Base-by-base conservation (phyloP, 805 yeast genomes). In the Yarrowia alimentaria region DNA sequence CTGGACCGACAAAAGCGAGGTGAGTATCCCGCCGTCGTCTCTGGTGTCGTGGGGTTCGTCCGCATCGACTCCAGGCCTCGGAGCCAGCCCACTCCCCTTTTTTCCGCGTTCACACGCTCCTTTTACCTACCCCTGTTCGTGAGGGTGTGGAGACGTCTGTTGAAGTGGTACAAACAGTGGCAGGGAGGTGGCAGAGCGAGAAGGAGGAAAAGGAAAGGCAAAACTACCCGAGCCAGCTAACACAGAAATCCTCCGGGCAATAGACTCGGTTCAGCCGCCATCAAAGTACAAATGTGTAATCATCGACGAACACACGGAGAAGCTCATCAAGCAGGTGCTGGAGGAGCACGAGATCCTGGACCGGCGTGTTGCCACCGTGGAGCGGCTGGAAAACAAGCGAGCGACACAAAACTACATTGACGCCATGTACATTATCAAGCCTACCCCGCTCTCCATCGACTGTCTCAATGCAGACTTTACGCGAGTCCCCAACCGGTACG, bases 341-440 rank as follows among this genome's bases (percentile, higher is more conserved):
- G 68, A 81, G 12, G 62, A 70, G 21, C 71, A 70, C 53, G 63
- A 61, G 33, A 56, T 63, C 9, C 58, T 64, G 33, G 57, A 62
- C 54, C 57, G 64, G 22, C 59, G 59, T 29, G 60, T 63, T 20
- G 63, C 68, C 56, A 80, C 85, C 4, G 72, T 85, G 13, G 89
- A 82, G 59, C 66, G 70, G 55, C 70, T 87, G 14, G 91, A 84
- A 57, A 71, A 76, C 19, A 70, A 68, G 32, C 73, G 95, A 56
- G 76, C 76, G 33, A 74, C 80, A 13, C 82, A 80, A 63, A 66
- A 77, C 2, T 79, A 81, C 14, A 73, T 86, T 35, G 91, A 84
- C 57, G 97, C 89, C 6, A 70, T 93, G 8, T 93, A 93, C 65
- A 68, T 93, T 20, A 66, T 88, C 13, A 85, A 84, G 45, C 89